phyloP scores from a whole-genome alignment of 2,329 filamentous ascomycete genomes.

The Apiospora sp. region DNA sequence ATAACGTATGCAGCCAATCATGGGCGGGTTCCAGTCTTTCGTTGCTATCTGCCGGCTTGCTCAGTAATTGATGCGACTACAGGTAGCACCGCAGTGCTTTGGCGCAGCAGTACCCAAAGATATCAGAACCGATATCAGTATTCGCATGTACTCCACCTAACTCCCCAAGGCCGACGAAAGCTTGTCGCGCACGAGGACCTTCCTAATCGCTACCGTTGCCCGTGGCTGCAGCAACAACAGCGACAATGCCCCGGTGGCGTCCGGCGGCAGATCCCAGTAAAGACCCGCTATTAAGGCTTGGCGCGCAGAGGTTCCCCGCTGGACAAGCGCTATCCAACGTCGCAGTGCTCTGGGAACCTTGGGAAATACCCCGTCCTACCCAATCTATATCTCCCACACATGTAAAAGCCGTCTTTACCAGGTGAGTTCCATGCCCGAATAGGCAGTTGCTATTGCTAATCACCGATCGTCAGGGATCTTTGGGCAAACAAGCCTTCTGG shows the following conservation, averaged over 20 bases:
- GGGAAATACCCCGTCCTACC: neutral
- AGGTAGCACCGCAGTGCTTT: neutral
- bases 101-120: neutral
- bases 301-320: neutral
- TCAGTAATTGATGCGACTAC: neutral
- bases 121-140: neutral
- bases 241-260: neutral
- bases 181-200: neutral
- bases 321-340: neutral
- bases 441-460: conserved; percentile 15
- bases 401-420: too few relatives aligned
- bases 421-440: neutral
- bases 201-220: conserved; percentile 12
- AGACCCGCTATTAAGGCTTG: neutral
- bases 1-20: neutral
- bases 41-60: neutral
- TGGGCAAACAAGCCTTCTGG: neutral
- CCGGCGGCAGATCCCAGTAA: neutral
- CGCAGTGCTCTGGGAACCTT: neutral
- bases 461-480: neutral
- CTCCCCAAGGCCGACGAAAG: neutral
- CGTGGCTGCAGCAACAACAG: conserved; percentile 3
- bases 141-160: neutral
- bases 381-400: conserved; percentile 16
- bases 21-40: neutral